These are phyloP conservation scores for Cryptococcus maquisensis DNA, from an alignment of 1,284 basidiomycete genomes.

Conservation along the genomic window DNA sequence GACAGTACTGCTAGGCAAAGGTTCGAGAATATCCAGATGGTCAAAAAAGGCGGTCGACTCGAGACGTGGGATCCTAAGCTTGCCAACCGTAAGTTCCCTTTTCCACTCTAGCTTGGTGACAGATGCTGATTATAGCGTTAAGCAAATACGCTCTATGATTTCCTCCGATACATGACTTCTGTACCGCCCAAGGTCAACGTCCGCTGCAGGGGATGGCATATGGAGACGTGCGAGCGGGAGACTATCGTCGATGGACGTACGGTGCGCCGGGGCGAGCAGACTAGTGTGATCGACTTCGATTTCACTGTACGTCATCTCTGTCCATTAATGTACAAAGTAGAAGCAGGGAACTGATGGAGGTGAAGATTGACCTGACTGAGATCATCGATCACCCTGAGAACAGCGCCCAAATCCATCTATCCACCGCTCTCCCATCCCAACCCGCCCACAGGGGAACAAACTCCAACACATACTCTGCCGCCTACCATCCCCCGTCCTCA, in stretches of 20 bases:
- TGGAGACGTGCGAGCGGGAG: constrained; percentile 18
- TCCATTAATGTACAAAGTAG: neutral
- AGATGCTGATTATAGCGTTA: neutral
- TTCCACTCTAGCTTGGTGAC: neutral
- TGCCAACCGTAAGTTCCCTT: constrained; percentile 28
- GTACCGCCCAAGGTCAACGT: constrained; percentile 23
- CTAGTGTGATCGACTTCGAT: constrained; percentile 37
- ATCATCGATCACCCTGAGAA: constrained; percentile 29
- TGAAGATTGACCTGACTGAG: constrained; percentile 33
- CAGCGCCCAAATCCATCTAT: constrained; percentile 28
- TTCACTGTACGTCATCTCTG: constrained; percentile 26
- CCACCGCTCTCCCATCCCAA: constrained; percentile 9
- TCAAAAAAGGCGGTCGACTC: constrained; percentile 4
- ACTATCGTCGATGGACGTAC: constrained; percentile 15
- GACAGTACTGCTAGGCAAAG: constrained; percentile 4
- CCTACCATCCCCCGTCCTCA: constrained; percentile 6
- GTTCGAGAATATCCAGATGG: constrained; percentile 13
- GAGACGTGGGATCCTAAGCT: constrained; percentile 25
- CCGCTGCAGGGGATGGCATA: constrained; percentile 23
- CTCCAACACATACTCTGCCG: constrained; percentile 11
- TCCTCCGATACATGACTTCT: constrained; percentile 26
- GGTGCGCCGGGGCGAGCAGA: constrained; percentile 23
- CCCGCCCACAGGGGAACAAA: constrained; percentile 21
- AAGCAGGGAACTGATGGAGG: neutral
- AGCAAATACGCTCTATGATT: constrained; percentile 40